A percentile compares a stretch with the other conserved stretches of the same genome.
phyloP scores from a whole-genome alignment of 208 protist genomes.

The Trypanosomatidae sp. region DNA sequence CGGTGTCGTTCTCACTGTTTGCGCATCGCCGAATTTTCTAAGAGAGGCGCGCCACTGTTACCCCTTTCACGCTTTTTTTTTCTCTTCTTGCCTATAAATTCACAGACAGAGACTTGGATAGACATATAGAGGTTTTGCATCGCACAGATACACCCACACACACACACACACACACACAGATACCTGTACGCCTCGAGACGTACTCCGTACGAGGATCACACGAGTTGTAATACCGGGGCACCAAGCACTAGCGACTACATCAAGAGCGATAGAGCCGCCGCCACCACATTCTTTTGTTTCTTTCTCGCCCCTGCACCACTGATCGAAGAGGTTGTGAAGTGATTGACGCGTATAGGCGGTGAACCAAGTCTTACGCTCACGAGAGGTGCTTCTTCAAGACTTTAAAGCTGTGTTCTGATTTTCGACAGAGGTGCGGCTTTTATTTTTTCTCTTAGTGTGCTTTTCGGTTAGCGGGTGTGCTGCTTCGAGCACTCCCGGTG shows the following conservation, averaged over 20 bases:
- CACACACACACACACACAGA: background rate
- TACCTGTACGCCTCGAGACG: too few species aligned
- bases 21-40: background rate
- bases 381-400: background rate
- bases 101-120: background rate
- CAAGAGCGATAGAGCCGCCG: background rate
- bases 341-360: background rate
- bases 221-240: background rate
- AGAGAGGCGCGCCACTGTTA: background rate
- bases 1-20: background rate
- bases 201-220: background rate
- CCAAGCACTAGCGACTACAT: background rate
- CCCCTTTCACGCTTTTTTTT: background rate
- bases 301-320: background rate
- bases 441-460: background rate
- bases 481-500: background rate
- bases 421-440: background rate
- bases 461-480: background rate
- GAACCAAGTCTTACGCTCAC: background rate
- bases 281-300: background rate
- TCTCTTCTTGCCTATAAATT: background rate
- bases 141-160: background rate
- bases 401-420: background rate
- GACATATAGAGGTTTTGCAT: background rate
- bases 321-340: background rate